Base-by-base conservation (phyloP, 139 green algal genomes). In the Helicosporidium sp. region DNA sequence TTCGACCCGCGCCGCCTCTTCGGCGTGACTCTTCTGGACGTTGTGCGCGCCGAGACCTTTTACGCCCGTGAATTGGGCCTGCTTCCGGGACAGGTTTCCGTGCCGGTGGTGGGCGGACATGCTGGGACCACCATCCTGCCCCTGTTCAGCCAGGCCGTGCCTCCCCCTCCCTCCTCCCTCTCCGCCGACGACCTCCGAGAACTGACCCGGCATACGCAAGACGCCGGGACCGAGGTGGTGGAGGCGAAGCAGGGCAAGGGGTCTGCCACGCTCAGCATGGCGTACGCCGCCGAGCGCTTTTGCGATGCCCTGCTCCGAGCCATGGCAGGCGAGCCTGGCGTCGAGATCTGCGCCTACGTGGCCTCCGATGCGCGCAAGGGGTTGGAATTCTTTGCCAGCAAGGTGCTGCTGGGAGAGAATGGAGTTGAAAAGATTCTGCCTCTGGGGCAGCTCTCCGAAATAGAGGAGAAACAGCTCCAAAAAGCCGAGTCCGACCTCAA, bases 41-140 rank as follows among this genome's bases (percentile, higher is more conserved):
- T 96, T 22, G 85, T 97, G 25, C 57, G 69, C 17, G 65, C 68
- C 47, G 74, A 81, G 55, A 76, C 68, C 7, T 87, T 87, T 54
- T 46, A 82, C n/a, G 61, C 64, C 16, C 70, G 83, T 60, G 45
- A 62, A 20, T 64, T 70, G 54, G 66, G 71, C 28, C 55, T 82
- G 29, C 61, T 84, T 58, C 60, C 79, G 7, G 51, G 64, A 23
- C 66, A 92, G 40, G 88, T 96, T 18, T 59, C 72, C 33, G 78
- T 99, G 29, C 89, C 89, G 15, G 89, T 99, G 7, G 71, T 99
- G 19, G 89, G 89, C 10, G 89, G 89, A 17, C 89, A 99, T 53
- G 89, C 89, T 17, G 89, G 89, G 33, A 75, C 80, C 57, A 99
- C 89, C 60, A 99, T 99, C 68, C 67, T 99, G 62, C 88, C 89